Evolutionary conservation across 257 asterid species (phyloP).

Genomic region (Solanum sitiens): DNA sequence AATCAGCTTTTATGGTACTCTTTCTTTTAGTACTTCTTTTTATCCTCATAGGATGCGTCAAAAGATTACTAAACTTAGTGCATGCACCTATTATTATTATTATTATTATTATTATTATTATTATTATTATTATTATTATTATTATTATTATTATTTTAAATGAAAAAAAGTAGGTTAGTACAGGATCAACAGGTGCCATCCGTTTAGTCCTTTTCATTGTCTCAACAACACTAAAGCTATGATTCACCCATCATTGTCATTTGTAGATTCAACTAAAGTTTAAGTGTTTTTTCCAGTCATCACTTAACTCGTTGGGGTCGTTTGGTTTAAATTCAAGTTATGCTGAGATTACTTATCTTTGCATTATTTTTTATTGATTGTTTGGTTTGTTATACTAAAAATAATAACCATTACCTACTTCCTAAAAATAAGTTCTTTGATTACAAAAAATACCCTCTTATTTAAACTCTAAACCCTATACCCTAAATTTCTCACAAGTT

Average conservation of each 20-base stretch:
- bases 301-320: too few relatives aligned
- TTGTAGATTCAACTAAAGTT: too few relatives aligned
- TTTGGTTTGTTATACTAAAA: too few relatives aligned
- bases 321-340: too few relatives aligned
- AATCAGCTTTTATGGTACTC: background rate
- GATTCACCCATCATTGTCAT: background rate
- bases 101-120: background rate
- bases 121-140: background rate
- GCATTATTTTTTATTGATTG: too few relatives aligned
- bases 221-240: background rate
- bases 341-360: too few relatives aligned
- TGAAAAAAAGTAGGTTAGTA: background rate
- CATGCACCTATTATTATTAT: background rate
- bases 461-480: too few relatives aligned
- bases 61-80: background rate
- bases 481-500: too few relatives aligned
- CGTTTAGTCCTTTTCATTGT: background rate
- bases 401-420: too few relatives aligned
- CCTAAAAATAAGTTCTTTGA: too few relatives aligned
- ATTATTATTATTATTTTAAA: background rate
- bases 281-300: too few relatives aligned
- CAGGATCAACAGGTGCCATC: background rate
- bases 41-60: background rate
- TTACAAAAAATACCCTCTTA: too few relatives aligned
- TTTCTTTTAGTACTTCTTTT: background rate